phyloP scores from a whole-genome alignment of 306 rosid species.

The Herpetospermum pedunculosum region DNA sequence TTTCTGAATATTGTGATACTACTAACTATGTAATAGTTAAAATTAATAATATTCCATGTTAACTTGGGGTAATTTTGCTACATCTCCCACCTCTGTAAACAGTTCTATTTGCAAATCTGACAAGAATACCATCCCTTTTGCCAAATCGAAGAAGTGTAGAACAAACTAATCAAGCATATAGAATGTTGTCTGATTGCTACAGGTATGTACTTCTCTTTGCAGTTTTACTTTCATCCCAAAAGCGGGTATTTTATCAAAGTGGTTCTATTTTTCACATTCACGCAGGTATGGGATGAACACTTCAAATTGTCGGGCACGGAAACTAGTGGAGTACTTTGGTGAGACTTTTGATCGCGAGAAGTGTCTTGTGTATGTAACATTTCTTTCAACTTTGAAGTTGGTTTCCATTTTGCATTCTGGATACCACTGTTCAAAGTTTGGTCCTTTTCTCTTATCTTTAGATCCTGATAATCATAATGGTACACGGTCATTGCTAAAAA shows the following conservation, averaged over 20 bases:
- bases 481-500: background rate
- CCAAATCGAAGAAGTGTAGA: slow-evolving; percentile 69
- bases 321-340: slow-evolving; percentile 80
- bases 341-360: slow-evolving; percentile 48
- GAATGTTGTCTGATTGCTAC: slow-evolving; percentile 85
- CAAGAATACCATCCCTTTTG: slow-evolving; percentile 73
- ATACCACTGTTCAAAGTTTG: background rate
- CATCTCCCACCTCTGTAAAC: slow-evolving; percentile 11
- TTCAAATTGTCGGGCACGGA: slow-evolving; percentile 69
- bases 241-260: background rate
- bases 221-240: slow-evolving; percentile 4
- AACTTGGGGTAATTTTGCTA: background rate
- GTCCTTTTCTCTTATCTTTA: background rate
- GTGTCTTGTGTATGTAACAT: slow-evolving; percentile 59
- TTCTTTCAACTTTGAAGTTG: background rate
- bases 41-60: background rate
- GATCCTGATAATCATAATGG: background rate
- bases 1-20: background rate
- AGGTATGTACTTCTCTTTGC: slow-evolving; percentile 39
- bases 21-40: background rate
- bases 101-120: slow-evolving; percentile 74
- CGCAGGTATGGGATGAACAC: slow-evolving; percentile 81
- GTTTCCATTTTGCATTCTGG: background rate
- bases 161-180: slow-evolving; percentile 59
- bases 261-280: background rate